Base-by-base conservation (phyloP, 1,284 basidiomycete genomes). In the Ceratobasidium sp. region DNA sequence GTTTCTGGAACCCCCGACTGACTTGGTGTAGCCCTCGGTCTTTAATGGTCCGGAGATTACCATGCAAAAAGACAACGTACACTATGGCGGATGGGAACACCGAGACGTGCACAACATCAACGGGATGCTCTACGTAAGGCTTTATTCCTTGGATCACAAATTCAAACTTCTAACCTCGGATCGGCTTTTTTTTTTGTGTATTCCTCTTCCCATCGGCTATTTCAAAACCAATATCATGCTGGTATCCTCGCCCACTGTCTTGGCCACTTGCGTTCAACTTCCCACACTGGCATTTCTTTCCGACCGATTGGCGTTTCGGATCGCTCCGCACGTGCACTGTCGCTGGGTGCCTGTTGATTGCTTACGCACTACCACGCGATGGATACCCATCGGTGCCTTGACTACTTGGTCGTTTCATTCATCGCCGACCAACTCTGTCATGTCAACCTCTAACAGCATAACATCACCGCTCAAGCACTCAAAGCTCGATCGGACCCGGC, bases 21-120 rank as follows among this genome's bases (percentile, higher is more conserved):
- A n/a, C n/a, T n/a, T n/a, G n/a, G n/a, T 60, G n/a, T 76, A 95
- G 93, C 97, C 97, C 0, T 92, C 96, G 3, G 90, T 99, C 28
- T 99, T 99, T 84, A 97, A 98, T 77, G 97, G 97, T 0, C 97
- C 97, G 1, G 97, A 99, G 80, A 97, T 99, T 78, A 95, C 94
- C 14, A 95, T 98, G 91, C 95, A 93, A 14, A 94, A 92, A 79
- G 97, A 99, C 77, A 93, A 92, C 74, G 81, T 97, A 43, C 97
- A 99, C 78, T 84, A 93, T 78, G 92, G 91, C 46, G 95, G 94
- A 23, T 99, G 97, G 97, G 97, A 99, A 80, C 96, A 99, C 79
- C 90, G 97, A 53, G 97, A 99, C 79, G 81, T 99, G 1, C 94
- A 97, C 80, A 97, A 97, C 78, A 90, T 97, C 80, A 96, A 96